phyloP scores from a whole-genome alignment of 768 basidiomycete species.

The Russula earlei region DNA sequence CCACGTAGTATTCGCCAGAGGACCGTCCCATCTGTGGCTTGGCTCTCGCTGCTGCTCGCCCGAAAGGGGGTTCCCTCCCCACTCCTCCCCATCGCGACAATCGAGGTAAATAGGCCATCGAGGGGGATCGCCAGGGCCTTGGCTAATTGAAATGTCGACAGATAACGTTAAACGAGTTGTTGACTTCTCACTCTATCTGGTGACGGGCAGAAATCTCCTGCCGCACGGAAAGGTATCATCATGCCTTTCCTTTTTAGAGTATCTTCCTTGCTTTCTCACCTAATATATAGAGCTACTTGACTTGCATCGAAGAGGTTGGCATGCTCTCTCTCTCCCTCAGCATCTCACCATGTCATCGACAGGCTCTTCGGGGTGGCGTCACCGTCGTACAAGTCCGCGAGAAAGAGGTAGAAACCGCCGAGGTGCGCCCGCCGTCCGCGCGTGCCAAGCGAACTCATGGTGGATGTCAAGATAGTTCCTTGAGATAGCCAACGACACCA shows the following conservation, averaged over 20 bases:
- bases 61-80: too few species aligned
- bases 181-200: constrained; percentile 76
- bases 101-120: too few species aligned
- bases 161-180: constrained; percentile 20
- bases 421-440: constrained; percentile 38
- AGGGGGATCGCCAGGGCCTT: too few species aligned
- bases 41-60: neutral
- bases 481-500: constrained; percentile 57
- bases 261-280: neutral
- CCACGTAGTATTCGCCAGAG: neutral
- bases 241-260: neutral
- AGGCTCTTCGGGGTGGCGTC: constrained; percentile 82
- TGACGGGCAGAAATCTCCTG: constrained; percentile 72
- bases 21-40: neutral
- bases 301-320: constrained; percentile 15
- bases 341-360: neutral
- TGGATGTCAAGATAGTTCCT: constrained; percentile 47
- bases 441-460: neutral
- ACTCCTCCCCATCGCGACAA: too few species aligned
- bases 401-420: constrained; percentile 70
- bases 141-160: neutral
- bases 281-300: neutral
- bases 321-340: neutral
- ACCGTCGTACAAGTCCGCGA: constrained; percentile 87
- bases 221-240: constrained; percentile 60